These are phyloP conservation scores for Mucor lusitanicus DNA, from an alignment of 371 early-diverging fungal species.

Conservation along the genomic window DNA sequence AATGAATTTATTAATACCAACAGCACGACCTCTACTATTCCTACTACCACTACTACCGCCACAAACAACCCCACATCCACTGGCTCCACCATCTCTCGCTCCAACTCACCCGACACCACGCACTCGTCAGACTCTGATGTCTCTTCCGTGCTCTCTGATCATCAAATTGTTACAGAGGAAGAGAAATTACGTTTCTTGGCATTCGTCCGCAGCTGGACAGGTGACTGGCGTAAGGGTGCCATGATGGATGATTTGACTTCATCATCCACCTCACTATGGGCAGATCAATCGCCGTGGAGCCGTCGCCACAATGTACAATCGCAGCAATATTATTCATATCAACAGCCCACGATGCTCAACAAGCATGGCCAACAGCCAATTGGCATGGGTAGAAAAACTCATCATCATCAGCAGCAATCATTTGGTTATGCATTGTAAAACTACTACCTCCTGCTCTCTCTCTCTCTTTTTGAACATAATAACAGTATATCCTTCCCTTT, in stretches of 20 bases:
- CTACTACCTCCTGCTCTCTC: not conserved
- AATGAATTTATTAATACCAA: slow-evolving; percentile 1
- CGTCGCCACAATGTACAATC: not conserved
- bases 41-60: not conserved
- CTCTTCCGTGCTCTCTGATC: slow-evolving; percentile 10
- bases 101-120: slow-evolving; percentile 15
- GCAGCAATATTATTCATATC: not conserved
- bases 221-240: slow-evolving; percentile 36
- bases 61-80: not conserved
- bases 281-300: slow-evolving; percentile 41
- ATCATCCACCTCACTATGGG: slow-evolving; percentile 31
- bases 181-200: slow-evolving; percentile 46
- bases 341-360: not conserved
- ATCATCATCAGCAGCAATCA: slow-evolving; percentile 4
- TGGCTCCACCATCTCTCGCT: slow-evolving; percentile 12
- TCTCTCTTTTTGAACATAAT: not conserved
- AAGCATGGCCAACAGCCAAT: slow-evolving; percentile 9
- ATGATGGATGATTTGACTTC: slow-evolving; percentile 1
- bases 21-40: not conserved
- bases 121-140: slow-evolving; percentile 18
- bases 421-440: slow-evolving; percentile 1
- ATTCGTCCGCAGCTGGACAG: slow-evolving; percentile 51
- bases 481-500: slow-evolving; percentile 3
- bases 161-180: slow-evolving; percentile 32
- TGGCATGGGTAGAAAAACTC: slow-evolving; percentile 13